Evolutionary conservation across 2,329 filamentous ascomycete genomes (phyloP), one percentile per base, ranked within the genome.

Genomic region (Scedosporium aurantiacum): DNA sequence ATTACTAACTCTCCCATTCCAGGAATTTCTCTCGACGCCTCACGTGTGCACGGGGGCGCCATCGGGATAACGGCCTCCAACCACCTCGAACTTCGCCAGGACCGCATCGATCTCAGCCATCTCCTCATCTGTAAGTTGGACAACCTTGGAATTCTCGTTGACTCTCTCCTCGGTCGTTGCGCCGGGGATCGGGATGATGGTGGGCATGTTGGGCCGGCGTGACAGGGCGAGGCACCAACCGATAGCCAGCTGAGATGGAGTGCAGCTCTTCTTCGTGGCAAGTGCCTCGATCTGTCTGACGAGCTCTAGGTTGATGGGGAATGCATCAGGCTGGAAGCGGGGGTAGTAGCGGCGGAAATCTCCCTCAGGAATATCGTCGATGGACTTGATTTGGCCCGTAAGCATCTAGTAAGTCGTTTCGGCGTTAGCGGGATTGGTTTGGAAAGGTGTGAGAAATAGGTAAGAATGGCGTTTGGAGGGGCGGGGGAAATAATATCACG

Each of bases 121-220:
- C 64, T 86, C 83, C 4, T 75, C 75, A 2, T 77, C 73, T 1
- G 73, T 78, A 55, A 86, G 68, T 1, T 78, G 72, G 4, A 84
- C 73, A 41, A 74, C 65, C 63, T 75, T 78, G 37, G 76, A 72
- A 66, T 89, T 89, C 75, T 89, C 86, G n/a, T 74, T 67, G 10
- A 88, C 77, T 23, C 85, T 76, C 43, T 74, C 77, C 8, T 73
- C 74, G 4, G 77, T 83, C 0, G 82, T 82, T 7, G 86, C 81
- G 2, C 86, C 86, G 0, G 86, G 87, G 63, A 89, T 88, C 5
- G 86, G 85, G 58, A 89, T 81, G 63, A 88, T 81, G 16, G 67
- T 70, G 23, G 81, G 81, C 77, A 82, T 78, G 45, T 80, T 82
- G 5, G 79, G 76, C 41, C 74, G 75, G 59, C 72, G 73, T 50